Evolutionary conservation across 2,329 filamentous ascomycete genomes (phyloP), one percentile per base, ranked within the genome.

Genomic region (Neocucurbitaria cava): DNA sequence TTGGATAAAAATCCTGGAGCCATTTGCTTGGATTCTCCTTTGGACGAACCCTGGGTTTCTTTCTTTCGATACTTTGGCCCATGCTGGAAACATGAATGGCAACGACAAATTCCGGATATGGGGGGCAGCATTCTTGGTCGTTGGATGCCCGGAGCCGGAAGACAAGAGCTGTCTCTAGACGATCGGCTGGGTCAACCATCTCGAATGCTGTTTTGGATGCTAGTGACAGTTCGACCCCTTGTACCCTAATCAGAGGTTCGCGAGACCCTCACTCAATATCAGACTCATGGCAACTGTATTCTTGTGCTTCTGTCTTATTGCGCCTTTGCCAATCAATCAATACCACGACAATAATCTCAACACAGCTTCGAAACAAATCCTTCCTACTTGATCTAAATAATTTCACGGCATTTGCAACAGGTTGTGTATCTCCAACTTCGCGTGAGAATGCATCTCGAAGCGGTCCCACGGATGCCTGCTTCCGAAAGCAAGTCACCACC

Each of bases 41-140:
- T 43, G 21, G 26, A 43, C 11, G 13, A 23, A 40, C 24, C 21
- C 36, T 46, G 44, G 44, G 23, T 49, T 39, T 30, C n/a, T 24
- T 33, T 18, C 38, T 35, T 41, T 52, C 44, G 17, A 36, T 46
- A 52, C 47, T 58, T 49, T 28, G 43, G 47, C 41, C 30, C 48
- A 47, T 13, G 36, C 20, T 31, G 48, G 55, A 36, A 47, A 52
- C 46, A 55, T 55, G 55, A 52, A 55, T 47, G 52, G 48, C 45
- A 52, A 18, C 21, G 30, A 40, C 50, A 50, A 47, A 46, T 38
- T 52, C 49, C 40, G 44, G 23, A 46, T 36, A 42, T 47, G 42
- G 2, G n/a, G 31, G 15, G 3, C 13, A 15, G 13, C 15, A 4
- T 35, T 5, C 13, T 4, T 35, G 13, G 13, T 15, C 8, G 31